A percentile compares a stretch with the other conserved stretches of the same genome.
Evolutionary conservation across 768 basidiomycete species (phyloP).

Genomic region (Cubamyces lactineus): DNA sequence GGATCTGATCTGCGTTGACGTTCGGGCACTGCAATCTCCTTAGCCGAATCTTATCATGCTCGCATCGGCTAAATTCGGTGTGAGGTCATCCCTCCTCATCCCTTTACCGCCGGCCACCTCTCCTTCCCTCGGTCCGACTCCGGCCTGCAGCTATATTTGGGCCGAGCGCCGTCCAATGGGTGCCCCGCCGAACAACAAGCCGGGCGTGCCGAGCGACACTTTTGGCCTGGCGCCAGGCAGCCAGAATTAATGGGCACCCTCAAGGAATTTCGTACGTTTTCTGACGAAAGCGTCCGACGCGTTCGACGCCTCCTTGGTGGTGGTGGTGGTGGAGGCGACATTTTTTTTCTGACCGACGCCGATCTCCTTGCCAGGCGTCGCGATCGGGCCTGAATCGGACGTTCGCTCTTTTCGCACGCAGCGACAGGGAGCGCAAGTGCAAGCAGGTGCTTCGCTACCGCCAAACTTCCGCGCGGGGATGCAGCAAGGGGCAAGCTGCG

Average conservation of each 20-base stretch:
- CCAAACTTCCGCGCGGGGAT: too few relatives aligned
- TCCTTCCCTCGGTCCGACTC: slow-evolving; percentile 6
- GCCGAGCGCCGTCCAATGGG: not conserved
- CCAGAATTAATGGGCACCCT: not conserved
- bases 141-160: slow-evolving; percentile 11
- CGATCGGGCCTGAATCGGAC: slow-evolving; percentile 16
- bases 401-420: not conserved
- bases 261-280: not conserved
- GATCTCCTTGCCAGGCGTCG: not conserved
- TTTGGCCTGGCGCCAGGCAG: not conserved
- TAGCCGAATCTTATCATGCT: slow-evolving; percentile 16
- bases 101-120: slow-evolving; percentile 15
- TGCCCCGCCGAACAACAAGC: not conserved
- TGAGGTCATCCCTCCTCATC: slow-evolving; percentile 18
- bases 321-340: not conserved
- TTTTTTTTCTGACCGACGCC: slow-evolving; percentile 1
- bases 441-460: too few relatives aligned
- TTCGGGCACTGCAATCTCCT: slow-evolving; percentile 7
- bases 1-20: slow-evolving; percentile 14
- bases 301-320: too few relatives aligned
- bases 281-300: not conserved
- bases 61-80: slow-evolving; percentile 14
- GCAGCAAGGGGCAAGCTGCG: too few relatives aligned
- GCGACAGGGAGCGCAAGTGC: too few relatives aligned
- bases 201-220: slow-evolving; percentile 2